These are phyloP conservation scores for Malus domestica DNA, from an alignment of 306 rosid genomes.

Conservation along the genomic window ASM211411v1 NC_041804.1:2203501-2204000, in stretches of 20 bases:
- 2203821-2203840: neutral
- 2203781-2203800: slow-evolving; percentile 5
- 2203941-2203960: slow-evolving; percentile 7
- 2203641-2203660: rapidly evolving
- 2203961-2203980: slow-evolving; percentile 28
- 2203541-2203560: rapidly evolving
- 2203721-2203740: slow-evolving; percentile 7
- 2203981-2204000: slow-evolving; percentile 24
- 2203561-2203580: no score
- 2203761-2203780: neutral
- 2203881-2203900: slow-evolving; percentile 59
- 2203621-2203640: no score
- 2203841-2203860: slow-evolving; percentile 4
- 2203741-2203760: slow-evolving; percentile 3
- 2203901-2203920: slow-evolving; percentile 61
- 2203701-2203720: neutral
- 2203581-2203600: no score
- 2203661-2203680: rapidly evolving
- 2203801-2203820: neutral
- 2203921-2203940: slow-evolving; percentile 11
- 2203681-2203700: no score
- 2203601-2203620: no score
- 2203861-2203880: slow-evolving; percentile 46
- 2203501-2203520: no score
- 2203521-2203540: no score